Conservation (phyloP, 306 rosid genomes). For the Cucurbita moschata region DNA sequence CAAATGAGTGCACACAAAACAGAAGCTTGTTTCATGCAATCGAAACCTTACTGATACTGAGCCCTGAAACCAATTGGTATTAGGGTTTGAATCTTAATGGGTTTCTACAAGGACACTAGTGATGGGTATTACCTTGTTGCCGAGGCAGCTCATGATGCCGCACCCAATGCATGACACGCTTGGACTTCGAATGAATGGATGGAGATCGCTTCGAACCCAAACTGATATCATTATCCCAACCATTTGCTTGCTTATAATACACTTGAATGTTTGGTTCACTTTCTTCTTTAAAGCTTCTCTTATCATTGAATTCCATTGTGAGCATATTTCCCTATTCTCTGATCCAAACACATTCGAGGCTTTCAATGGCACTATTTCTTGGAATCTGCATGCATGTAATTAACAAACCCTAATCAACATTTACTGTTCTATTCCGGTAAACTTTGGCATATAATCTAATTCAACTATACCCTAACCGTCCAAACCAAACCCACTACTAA, state of each 20-base stretch:
- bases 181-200: slow-evolving; percentile 48
- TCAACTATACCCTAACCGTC: too few species aligned
- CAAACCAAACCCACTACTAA: too few species aligned
- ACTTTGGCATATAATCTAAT: too few species aligned
- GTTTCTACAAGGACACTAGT: too few species aligned
- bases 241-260: slow-evolving; percentile 82
- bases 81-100: too few species aligned
- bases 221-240: slow-evolving; percentile 77
- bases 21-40: slow-evolving; percentile 64
- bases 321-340: slow-evolving; percentile 36
- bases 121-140: slow-evolving; percentile 43
- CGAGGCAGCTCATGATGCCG: slow-evolving; percentile 80
- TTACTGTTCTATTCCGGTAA: too few species aligned
- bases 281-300: slow-evolving; percentile 54
- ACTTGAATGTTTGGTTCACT: slow-evolving; percentile 30
- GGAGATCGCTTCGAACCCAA: slow-evolving; percentile 52
- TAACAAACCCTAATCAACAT: neutral
- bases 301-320: slow-evolving; percentile 56
- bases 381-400: slow-evolving; percentile 38
- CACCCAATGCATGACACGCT: slow-evolving; percentile 76
- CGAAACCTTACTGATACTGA: slow-evolving; percentile 72
- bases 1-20: slow-evolving; percentile 79
- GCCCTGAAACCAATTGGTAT: slow-evolving; percentile 29
- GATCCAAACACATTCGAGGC: slow-evolving; percentile 72
- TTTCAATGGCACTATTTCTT: slow-evolving; percentile 77